phyloP scores from a whole-genome alignment of 1,284 basidiomycete genomes.

The Entoloma clypeatum region DNA sequence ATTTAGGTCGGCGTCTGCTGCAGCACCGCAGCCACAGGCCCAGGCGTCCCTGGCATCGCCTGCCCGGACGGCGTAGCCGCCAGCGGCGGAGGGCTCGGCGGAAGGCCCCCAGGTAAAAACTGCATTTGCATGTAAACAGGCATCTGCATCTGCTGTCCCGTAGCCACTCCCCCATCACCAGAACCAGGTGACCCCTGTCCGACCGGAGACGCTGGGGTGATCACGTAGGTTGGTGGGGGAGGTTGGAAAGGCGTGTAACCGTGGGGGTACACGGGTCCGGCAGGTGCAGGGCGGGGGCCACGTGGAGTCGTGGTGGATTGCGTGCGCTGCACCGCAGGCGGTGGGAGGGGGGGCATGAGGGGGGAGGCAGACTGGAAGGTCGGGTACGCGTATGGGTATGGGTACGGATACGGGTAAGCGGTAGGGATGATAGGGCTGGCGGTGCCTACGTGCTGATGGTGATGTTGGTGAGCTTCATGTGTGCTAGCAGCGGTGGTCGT shows the following conservation, averaged over 20 bases:
- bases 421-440: constrained; percentile 19
- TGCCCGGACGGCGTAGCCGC: too few relatives aligned
- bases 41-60: too few relatives aligned
- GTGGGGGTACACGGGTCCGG: constrained; percentile 14
- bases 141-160: constrained; percentile 10
- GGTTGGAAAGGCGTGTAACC: constrained; percentile 19
- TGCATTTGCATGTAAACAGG: constrained; percentile 21
- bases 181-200: constrained; percentile 9
- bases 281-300: constrained; percentile 20
- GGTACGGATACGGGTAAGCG: constrained; percentile 21
- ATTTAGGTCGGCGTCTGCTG: too few relatives aligned
- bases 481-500: constrained; percentile 9
- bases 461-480: too few relatives aligned
- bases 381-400: constrained; percentile 17
- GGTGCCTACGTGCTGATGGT: constrained; percentile 7
- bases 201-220: constrained; percentile 14
- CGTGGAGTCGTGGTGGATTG: constrained; percentile 15
- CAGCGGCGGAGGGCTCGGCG: too few relatives aligned
- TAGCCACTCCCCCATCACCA: constrained; percentile 6
- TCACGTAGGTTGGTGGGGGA: constrained; percentile 17
- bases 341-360: too few relatives aligned
- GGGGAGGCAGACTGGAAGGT: too few relatives aligned
- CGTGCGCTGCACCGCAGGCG: constrained; percentile 7
- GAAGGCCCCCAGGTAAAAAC: constrained; percentile 20
- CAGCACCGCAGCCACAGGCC: too few relatives aligned